Evolutionary conservation across 2,329 filamentous ascomycete genomes (phyloP).

Genomic region (Colletotrichum endophyticum): DNA sequence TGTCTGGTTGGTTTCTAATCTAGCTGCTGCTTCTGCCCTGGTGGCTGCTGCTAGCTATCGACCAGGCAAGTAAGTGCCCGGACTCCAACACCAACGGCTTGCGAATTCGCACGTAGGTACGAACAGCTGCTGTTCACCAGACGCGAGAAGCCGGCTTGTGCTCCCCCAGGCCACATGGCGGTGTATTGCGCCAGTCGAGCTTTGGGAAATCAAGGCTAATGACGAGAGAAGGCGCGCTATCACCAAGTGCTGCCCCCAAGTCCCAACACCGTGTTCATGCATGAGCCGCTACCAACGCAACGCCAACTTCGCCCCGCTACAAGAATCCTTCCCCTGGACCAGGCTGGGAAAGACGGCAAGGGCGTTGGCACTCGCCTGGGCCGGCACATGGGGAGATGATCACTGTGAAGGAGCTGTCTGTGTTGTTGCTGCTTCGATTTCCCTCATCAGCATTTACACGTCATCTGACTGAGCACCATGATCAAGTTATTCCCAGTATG

Average conservation of each 20-base stretch:
- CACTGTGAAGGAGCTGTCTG: not conserved
- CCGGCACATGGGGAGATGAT: not conserved
- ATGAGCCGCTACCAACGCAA: not conserved
- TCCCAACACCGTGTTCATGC: slow-evolving; percentile 4
- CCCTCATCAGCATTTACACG: not conserved
- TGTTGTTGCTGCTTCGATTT: not conserved
- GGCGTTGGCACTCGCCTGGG: not conserved
- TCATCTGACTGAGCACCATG: not conserved
- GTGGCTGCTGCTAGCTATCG: not conserved
- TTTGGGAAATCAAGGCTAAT: not conserved
- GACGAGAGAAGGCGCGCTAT: not conserved
- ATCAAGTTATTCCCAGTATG: not conserved
- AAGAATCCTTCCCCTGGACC: not conserved
- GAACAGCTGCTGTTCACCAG: not conserved
- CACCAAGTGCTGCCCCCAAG: not conserved
- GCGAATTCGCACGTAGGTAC: not conserved
- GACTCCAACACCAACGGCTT: not conserved
- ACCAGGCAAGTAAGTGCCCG: not conserved
- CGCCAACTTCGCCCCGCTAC: not conserved
- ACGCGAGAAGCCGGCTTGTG: not conserved
- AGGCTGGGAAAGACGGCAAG: not conserved
- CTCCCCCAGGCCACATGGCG: not conserved
- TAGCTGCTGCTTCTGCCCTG: not conserved
- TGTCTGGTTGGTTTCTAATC: not conserved
- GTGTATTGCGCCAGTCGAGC: not conserved